These are phyloP conservation scores for Peniophora sp. DNA, from an alignment of 1,284 basidiomycete species.

Conservation along the genomic window DNA sequence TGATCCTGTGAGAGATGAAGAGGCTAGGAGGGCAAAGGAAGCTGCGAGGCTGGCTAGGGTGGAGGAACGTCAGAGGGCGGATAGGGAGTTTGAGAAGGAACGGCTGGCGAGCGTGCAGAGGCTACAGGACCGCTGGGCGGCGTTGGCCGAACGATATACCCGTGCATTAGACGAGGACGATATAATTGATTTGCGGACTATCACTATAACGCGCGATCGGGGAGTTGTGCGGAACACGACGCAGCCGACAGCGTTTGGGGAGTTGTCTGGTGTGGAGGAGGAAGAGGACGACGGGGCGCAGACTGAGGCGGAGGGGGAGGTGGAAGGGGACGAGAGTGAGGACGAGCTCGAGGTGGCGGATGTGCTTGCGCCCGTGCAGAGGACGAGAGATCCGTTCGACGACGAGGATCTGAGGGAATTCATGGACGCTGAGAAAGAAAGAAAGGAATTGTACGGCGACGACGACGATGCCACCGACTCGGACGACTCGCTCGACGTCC, in stretches of 20 bases:
- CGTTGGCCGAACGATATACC: conserved; percentile 57
- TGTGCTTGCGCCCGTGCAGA: conserved; percentile 18
- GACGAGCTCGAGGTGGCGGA: conserved; percentile 23
- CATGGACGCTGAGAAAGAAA: conserved; percentile 48
- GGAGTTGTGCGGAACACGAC: conserved; percentile 46
- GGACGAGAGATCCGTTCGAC: conserved; percentile 36
- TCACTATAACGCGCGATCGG: conserved; percentile 54
- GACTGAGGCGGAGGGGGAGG: conserved; percentile 16
- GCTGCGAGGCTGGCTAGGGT: no score
- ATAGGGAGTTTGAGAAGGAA: conserved; percentile 39
- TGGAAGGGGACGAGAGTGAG: conserved; percentile 14
- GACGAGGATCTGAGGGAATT: conserved; percentile 59
- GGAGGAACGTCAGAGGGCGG: conserved; percentile 2
- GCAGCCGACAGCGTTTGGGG: conserved; percentile 37
- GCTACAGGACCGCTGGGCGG: conserved; percentile 54
- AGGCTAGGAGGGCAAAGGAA: no score
- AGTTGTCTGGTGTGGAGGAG: conserved; percentile 26
- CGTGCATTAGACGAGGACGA: conserved; percentile 67
- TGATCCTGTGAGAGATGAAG: neutral
- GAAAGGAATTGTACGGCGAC: conserved; percentile 39
- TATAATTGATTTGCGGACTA: conserved; percentile 57
- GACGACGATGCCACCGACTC: conserved; percentile 5
- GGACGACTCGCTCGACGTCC: no score
- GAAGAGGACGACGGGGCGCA: conserved; percentile 20
- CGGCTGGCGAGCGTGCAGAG: conserved; percentile 48